Percentiles rank a stretch among this genome's conserved stretches.
Evolutionary conservation across 495 filamentous ascomycete genomes (phyloP).

Genomic region (Penicillium steckii): DNA sequence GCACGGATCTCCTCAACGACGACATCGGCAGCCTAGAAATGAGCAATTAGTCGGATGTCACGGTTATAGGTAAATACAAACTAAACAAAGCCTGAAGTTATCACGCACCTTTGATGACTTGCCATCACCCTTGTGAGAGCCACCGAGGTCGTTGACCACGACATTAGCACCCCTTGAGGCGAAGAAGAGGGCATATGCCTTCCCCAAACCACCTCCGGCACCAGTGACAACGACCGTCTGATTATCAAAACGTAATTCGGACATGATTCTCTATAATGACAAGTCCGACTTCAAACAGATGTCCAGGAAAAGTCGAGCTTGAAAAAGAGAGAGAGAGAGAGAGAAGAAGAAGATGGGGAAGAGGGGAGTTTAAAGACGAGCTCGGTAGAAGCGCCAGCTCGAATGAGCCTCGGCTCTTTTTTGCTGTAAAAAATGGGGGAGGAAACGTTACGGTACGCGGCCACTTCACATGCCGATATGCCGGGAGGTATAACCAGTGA

Average conservation of each 20-base stretch:
- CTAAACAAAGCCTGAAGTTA: too few species aligned
- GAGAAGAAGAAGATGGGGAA: conserved; percentile 20
- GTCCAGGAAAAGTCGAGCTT: conserved; percentile 20
- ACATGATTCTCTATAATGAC: conserved; percentile 46
- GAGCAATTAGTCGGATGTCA: too few species aligned
- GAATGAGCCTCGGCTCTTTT: conserved; percentile 43
- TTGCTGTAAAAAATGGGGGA: conserved; percentile 20
- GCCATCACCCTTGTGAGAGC: conserved; percentile 92
- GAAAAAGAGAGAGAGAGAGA: conserved; percentile 9
- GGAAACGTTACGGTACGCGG: conserved; percentile 24
- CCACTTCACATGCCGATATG: conserved; percentile 44
- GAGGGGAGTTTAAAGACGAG: conserved; percentile 35
- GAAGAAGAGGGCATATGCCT: conserved; percentile 91
- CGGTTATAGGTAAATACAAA: too few species aligned
- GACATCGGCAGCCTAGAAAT: conserved; percentile 80
- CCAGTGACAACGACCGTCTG: conserved; percentile 97
- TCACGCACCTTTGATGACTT: conserved; percentile 73
- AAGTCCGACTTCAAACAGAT: conserved; percentile 19
- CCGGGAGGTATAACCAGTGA: not conserved
- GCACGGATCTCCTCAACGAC: conserved; percentile 93
- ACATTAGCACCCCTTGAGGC: conserved; percentile 90
- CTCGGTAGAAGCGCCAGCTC: conserved; percentile 41
- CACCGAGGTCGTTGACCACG: conserved; percentile 95
- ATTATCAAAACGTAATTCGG: conserved; percentile 87
- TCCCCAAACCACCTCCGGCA: conserved; percentile 91